Percentiles rank a stretch among this genome's conserved stretches.
Conservation (phyloP, 768 basidiomycete genomes). For the Porpolomopsis calyptriformis region DNA sequence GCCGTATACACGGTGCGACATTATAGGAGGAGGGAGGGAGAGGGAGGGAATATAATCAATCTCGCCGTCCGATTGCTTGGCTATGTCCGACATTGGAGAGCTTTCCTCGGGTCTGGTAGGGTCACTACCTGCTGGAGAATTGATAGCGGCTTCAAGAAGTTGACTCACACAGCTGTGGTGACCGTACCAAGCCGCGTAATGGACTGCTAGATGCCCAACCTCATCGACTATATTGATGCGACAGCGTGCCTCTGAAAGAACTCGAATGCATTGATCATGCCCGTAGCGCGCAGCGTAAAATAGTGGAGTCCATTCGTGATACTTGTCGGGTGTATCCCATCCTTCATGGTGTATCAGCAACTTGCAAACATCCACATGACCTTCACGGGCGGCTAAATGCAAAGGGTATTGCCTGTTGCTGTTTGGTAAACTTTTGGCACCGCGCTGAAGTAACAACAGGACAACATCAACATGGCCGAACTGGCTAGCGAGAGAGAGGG, state of each 20-base stretch:
- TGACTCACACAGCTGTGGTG: slow-evolving; percentile 58
- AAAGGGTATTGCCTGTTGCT: slow-evolving; percentile 96
- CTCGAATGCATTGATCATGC: slow-evolving; percentile 55
- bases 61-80: slow-evolving; percentile 45
- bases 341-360: slow-evolving; percentile 64
- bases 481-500: slow-evolving; percentile 85
- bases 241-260: slow-evolving; percentile 73
- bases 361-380: slow-evolving; percentile 76
- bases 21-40: slow-evolving; percentile 95
- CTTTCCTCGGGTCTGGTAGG: slow-evolving; percentile 17
- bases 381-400: slow-evolving; percentile 89
- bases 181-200: slow-evolving; percentile 97
- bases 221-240: slow-evolving; percentile 76
- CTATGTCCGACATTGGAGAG: slow-evolving; percentile 31
- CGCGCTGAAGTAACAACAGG: slow-evolving; percentile 61
- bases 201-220: slow-evolving; percentile 70
- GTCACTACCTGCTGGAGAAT: slow-evolving; percentile 18
- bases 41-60: slow-evolving; percentile 89
- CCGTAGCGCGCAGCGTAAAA: slow-evolving; percentile 92
- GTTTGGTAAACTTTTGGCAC: slow-evolving; percentile 72
- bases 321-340: slow-evolving; percentile 88
- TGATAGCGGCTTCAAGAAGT: slow-evolving; percentile 39
- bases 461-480: slow-evolving; percentile 82
- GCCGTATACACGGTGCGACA: slow-evolving; percentile 95
- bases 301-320: slow-evolving; percentile 96